phyloP scores from a whole-genome alignment of 164 flowering plant genomes.

The Sextonia rubra region DNA sequence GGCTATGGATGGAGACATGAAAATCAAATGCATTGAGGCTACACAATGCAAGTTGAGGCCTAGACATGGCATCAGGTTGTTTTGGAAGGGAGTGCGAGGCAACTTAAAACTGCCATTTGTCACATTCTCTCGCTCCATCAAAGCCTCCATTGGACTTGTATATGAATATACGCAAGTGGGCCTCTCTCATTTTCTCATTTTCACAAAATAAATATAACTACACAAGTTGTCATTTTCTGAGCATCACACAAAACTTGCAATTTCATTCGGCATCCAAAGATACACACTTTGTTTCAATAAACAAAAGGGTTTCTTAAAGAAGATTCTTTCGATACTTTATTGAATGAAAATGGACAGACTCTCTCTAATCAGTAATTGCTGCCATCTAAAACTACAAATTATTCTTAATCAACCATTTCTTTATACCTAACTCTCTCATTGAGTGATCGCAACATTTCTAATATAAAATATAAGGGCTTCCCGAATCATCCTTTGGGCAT shows the following conservation, averaged over 20 bases:
- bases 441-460: not conserved
- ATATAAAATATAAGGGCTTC: not conserved
- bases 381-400: not conserved
- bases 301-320: not conserved
- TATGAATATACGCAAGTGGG: not conserved
- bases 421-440: not conserved
- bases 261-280: not conserved
- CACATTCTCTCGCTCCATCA: not conserved
- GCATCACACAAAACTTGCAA: too few species aligned
- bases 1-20: too few species aligned
- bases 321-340: not conserved
- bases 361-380: not conserved
- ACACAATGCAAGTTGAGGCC: not conserved
- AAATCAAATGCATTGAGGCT: too few species aligned
- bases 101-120: conserved; percentile 4
- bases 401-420: not conserved
- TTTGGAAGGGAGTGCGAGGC: not conserved
- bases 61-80: not conserved
- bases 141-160: not conserved
- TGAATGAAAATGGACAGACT: too few species aligned
- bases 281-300: not conserved
- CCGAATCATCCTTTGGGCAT: not conserved
- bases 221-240: too few species aligned
- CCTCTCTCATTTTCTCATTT: not conserved
- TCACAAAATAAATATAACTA: not conserved